Evolutionary conservation across 108 stramenopile genomes (phyloP).

Genomic region (Epithemia pelagica): DNA sequence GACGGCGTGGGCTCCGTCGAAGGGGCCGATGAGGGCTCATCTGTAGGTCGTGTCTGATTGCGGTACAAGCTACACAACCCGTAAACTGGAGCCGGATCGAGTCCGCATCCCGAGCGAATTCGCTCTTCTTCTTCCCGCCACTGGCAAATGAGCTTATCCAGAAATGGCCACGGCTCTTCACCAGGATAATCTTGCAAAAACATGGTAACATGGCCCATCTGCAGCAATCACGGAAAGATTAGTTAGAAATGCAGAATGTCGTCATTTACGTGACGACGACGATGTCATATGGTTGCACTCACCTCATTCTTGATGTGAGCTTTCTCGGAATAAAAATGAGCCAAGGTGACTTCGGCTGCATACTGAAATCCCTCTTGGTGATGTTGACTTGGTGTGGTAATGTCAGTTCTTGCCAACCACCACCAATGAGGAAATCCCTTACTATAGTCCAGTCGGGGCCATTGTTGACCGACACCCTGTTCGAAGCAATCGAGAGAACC

Average conservation of each 20-base stretch:
- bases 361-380: constrained; percentile 41
- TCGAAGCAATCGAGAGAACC: constrained; percentile 17
- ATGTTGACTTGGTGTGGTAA: constrained; percentile 39
- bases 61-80: constrained; percentile 7
- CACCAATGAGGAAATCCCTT: constrained; percentile 46
- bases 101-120: constrained; percentile 30
- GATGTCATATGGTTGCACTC: too few relatives aligned
- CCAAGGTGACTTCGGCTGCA: constrained; percentile 37
- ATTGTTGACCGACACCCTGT: constrained; percentile 8
- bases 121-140: constrained; percentile 37
- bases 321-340: constrained; percentile 29
- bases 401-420: constrained; percentile 36
- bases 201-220: constrained; percentile 30
- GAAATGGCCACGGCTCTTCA: constrained; percentile 15
- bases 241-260: not conserved
- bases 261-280: not conserved
- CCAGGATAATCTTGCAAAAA: constrained; percentile 33
- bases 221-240: too few relatives aligned
- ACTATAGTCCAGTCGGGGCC: constrained; percentile 33
- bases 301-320: constrained; percentile 8
- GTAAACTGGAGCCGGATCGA: constrained; percentile 10
- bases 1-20: not conserved
- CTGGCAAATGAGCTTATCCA: constrained; percentile 47
- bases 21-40: not conserved
- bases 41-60: not conserved